Percentiles rank a stretch among this genome's conserved stretches.
phyloP scores from a whole-genome alignment of 1,284 basidiomycete genomes.

The Neolentinus lepideus region DNA sequence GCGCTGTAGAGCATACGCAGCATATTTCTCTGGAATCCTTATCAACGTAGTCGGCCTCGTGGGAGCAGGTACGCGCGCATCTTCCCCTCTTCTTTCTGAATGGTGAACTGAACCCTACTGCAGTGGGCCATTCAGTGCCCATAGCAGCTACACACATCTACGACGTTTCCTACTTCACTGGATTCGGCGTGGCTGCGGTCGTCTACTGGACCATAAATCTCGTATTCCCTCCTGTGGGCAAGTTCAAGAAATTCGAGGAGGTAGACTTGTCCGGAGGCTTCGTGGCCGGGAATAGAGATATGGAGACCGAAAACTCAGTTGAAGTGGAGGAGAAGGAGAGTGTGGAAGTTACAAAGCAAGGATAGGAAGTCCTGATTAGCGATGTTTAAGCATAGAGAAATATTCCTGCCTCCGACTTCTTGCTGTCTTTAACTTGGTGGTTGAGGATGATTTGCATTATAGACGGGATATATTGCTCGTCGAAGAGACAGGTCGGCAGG shows the following conservation, averaged over 20 bases:
- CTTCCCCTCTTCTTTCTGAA: neutral
- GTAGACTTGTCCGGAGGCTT: constrained; percentile 40
- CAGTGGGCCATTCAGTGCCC: constrained; percentile 51
- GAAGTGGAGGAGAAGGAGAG: no score
- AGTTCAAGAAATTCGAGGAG: constrained; percentile 47
- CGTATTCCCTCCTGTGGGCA: constrained; percentile 52
- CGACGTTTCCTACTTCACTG: constrained; percentile 75
- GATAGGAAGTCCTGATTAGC: no score
- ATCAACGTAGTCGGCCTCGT: constrained; percentile 78
- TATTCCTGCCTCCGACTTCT: no score
- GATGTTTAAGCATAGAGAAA: no score
- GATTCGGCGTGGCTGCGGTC: constrained; percentile 61
- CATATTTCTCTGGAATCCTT: constrained; percentile 70
- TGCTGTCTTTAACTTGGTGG: no score
- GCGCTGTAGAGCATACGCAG: constrained; percentile 50
- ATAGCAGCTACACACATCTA: constrained; percentile 63
- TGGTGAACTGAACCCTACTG: constrained; percentile 7
- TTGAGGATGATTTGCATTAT: neutral
- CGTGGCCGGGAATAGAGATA: neutral
- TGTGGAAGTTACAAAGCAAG: no score
- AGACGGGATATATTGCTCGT: constrained; percentile 7
- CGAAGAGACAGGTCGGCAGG: constrained; percentile 6
- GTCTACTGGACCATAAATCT: constrained; percentile 56
- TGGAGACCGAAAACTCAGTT: no score
- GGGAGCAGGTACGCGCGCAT: constrained; percentile 41